These are phyloP conservation scores for Aristolochia californica DNA, from an alignment of 164 flowering plant genomes.

Conservation along the genomic window DNA sequence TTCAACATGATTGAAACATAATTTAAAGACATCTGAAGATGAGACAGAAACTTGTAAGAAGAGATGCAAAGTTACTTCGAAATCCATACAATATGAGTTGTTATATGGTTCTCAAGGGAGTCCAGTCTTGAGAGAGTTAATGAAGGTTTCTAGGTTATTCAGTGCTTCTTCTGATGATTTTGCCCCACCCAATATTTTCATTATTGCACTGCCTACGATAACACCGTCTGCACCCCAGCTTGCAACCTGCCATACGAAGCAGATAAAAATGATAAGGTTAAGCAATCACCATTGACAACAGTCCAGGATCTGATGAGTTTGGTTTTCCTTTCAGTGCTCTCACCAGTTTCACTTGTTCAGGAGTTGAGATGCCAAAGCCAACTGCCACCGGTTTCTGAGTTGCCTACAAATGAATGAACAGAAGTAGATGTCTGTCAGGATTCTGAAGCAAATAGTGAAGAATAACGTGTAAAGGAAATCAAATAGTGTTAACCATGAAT, in stretches of 20 bases:
- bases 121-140: slow-evolving; percentile 59
- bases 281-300: not conserved
- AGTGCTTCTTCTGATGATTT: slow-evolving; percentile 72
- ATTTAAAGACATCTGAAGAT: too few species aligned
- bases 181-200: slow-evolving; percentile 65
- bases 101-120: slow-evolving; percentile 26
- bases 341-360: slow-evolving; percentile 91
- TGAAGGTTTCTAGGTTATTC: slow-evolving; percentile 56
- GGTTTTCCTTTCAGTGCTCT: slow-evolving; percentile 1
- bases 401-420: slow-evolving; percentile 28
- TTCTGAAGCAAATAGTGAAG: too few species aligned
- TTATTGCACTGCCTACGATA: slow-evolving; percentile 93
- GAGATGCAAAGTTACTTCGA: too few species aligned
- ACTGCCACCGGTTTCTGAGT: slow-evolving; percentile 86
- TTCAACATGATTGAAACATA: too few species aligned
- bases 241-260: slow-evolving; percentile 38
- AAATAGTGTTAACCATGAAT: too few species aligned
- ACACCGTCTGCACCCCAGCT: slow-evolving; percentile 99
- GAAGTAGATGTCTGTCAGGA: too few species aligned
- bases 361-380: slow-evolving; percentile 91
- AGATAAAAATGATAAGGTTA: not conserved
- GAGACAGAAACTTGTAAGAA: too few species aligned
- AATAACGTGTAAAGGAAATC: too few species aligned
- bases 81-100: too few species aligned
- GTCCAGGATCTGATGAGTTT: not conserved